Conservation (phyloP, 176 grass and related monocot species). For the Avena eriantha region DNA sequence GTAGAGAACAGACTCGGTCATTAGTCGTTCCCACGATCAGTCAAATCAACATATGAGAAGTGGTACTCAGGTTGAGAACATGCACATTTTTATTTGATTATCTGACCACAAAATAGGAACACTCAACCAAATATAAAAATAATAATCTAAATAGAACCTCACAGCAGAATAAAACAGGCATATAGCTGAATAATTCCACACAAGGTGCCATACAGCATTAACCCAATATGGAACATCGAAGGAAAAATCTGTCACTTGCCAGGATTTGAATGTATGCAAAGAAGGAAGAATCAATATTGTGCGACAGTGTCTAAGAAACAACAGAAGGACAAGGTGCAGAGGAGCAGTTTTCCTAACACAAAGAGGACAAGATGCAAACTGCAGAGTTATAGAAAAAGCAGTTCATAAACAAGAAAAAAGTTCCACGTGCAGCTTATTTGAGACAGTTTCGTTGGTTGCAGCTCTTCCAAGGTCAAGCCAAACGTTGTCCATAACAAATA, state of each 20-base stretch:
- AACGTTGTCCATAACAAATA: constrained; percentile 16
- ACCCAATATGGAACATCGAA: background rate
- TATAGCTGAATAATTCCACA: background rate
- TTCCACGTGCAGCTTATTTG: background rate
- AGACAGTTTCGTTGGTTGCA: background rate
- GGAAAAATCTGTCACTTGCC: background rate
- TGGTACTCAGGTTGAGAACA: constrained; percentile 1
- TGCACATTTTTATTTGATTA: constrained; percentile 1
- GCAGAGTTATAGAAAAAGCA: background rate
- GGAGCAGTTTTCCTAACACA: background rate
- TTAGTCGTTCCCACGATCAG: constrained; percentile 10
- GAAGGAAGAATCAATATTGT: constrained; percentile 11
- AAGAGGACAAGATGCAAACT: constrained; percentile 3
- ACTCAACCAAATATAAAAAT: background rate
- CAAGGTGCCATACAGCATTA: background rate
- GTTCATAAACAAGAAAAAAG: background rate
- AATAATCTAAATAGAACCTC: background rate
- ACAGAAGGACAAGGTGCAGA: background rate
- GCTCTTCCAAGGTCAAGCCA: background rate
- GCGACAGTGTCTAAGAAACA: background rate
- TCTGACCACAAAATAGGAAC: background rate
- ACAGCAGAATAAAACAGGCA: background rate
- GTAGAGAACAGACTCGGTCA: constrained; percentile 20
- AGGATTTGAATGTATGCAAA: background rate
- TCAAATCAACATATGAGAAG: constrained; percentile 27